Evolutionary conservation across 2,329 filamentous ascomycete species (phyloP).

Genomic region (Colletotrichum chlorophyti): DNA sequence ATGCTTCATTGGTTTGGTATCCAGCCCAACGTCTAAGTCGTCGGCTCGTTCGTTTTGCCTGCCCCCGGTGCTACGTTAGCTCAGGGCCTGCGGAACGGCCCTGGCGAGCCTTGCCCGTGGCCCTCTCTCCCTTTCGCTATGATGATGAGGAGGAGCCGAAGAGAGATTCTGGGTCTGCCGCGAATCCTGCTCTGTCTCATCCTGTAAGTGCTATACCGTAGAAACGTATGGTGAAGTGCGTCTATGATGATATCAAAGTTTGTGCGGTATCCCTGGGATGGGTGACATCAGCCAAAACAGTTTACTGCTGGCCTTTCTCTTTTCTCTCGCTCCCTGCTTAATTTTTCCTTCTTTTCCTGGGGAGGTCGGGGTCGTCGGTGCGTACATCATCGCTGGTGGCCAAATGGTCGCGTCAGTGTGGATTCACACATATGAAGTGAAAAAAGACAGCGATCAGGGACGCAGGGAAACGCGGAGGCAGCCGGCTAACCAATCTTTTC

Average conservation of each 20-base stretch:
- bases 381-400: constrained; percentile 1
- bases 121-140: not conserved
- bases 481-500: constrained; percentile 6
- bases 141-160: constrained; percentile 8
- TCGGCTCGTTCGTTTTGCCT: not conserved
- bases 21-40: constrained; percentile 2
- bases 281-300: constrained; percentile 16
- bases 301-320: not conserved
- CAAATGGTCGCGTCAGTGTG: constrained; percentile 19
- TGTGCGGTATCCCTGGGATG: not conserved
- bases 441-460: constrained; percentile 4
- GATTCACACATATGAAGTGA: not conserved
- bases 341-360: not conserved
- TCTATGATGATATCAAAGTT: not conserved
- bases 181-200: constrained; percentile 11
- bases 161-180: not conserved
- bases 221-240: not conserved
- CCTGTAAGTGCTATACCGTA: not conserved
- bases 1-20: constrained; percentile 20
- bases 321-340: not conserved
- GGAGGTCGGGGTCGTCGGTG: constrained; percentile 2
- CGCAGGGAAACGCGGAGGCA: constrained; percentile 18
- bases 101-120: constrained; percentile 2
- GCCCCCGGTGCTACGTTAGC: constrained; percentile 4
- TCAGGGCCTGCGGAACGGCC: constrained; percentile 22